Conservation (phyloP, 805 yeast species). For the Candida michaelii region DNA sequence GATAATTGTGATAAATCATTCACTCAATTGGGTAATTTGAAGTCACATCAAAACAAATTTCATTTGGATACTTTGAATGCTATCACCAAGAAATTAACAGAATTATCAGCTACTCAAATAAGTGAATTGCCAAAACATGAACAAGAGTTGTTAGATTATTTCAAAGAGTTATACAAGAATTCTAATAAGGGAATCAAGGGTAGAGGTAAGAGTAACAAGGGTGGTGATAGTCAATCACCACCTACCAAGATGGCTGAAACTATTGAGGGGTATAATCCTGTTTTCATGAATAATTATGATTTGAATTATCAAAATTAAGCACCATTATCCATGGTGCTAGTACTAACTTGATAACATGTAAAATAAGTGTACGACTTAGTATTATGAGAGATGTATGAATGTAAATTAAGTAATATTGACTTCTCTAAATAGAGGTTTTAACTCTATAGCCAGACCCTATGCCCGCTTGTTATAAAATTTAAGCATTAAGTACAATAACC, state of each 20-base stretch:
- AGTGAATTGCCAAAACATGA: slow-evolving; percentile 60
- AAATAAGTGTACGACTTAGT: too few species aligned
- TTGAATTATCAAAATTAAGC: slow-evolving; percentile 6
- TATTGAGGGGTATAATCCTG: slow-evolving; percentile 6
- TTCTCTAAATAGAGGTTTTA: too few species aligned
- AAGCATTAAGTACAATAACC: too few species aligned
- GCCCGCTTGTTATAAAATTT: too few species aligned
- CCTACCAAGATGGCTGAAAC: neutral
- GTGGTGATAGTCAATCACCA: slow-evolving; percentile 3
- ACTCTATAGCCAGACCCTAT: too few species aligned
- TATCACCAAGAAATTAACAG: slow-evolving; percentile 67
- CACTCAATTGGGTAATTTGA: slow-evolving; percentile 89
- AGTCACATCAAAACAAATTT: slow-evolving; percentile 90
- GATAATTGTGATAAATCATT: slow-evolving; percentile 83
- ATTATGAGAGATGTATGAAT: neutral
- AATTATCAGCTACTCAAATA: slow-evolving; percentile 47
- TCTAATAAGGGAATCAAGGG: slow-evolving; percentile 91
- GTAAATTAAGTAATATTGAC: neutral
- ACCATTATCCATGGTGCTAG: neutral
- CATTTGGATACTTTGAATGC: slow-evolving; percentile 70
- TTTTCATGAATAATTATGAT: slow-evolving; percentile 9
- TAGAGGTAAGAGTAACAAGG: slow-evolving; percentile 56
- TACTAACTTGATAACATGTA: neutral
- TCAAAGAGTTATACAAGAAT: slow-evolving; percentile 80
- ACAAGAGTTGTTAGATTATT: slow-evolving; percentile 68